phyloP scores from a whole-genome alignment of 306 rosid species.

The Sophora flavescens region DNA sequence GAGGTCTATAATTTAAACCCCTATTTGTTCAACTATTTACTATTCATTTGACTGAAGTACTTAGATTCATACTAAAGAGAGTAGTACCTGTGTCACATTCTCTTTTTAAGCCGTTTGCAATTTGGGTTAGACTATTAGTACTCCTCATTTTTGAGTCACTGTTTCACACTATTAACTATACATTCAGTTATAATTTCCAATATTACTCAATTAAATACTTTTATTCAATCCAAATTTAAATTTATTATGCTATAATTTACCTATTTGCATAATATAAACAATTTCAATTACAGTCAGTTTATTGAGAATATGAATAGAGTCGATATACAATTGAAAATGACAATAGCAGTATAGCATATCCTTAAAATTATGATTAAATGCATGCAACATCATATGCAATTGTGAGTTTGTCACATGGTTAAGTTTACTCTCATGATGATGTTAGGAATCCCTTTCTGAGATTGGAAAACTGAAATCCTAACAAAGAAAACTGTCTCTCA shows the following conservation, averaged over 20 bases:
- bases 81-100: background rate
- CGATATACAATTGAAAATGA: too few relatives aligned
- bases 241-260: background rate
- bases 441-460: too few relatives aligned
- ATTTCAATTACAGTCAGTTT: conserved; percentile 1
- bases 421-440: background rate
- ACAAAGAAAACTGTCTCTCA: too few relatives aligned
- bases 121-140: background rate
- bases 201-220: background rate
- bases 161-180: background rate
- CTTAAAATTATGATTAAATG: background rate
- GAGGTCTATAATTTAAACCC: conserved; percentile 52
- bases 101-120: background rate
- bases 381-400: background rate
- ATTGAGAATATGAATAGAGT: background rate
- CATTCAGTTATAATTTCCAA: background rate
- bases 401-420: conserved; percentile 3
- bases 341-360: background rate
- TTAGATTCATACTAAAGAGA: background rate
- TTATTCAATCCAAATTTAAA: background rate
- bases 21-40: conserved; percentile 21
- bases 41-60: background rate
- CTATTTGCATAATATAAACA: background rate
- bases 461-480: too few relatives aligned
- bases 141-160: background rate